These are phyloP conservation scores for Eucalyptus fibrosa DNA, from an alignment of 345 rosid genomes.

Conservation along the genomic window DNA sequence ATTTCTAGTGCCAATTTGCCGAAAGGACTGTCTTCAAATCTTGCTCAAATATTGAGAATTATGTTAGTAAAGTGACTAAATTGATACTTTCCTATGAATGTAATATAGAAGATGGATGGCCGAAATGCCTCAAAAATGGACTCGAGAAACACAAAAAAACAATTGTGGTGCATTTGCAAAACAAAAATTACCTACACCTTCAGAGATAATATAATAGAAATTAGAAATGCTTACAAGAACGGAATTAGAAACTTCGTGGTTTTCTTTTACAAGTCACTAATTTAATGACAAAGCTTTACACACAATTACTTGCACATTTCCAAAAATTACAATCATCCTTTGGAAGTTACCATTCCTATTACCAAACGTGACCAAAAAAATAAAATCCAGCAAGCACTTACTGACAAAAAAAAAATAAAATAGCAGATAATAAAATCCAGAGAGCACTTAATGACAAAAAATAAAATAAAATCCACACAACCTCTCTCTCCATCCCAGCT, in stretches of 20 bases:
- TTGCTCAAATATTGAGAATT: rapidly evolving
- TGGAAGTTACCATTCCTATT: neutral
- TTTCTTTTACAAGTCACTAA: neutral
- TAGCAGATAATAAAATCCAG: neutral
- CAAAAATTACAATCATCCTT: neutral
- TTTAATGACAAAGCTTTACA: neutral
- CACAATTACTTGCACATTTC: neutral
- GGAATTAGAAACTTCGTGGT: neutral
- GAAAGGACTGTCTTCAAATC: rapidly evolving
- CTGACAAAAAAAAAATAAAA: neutral
- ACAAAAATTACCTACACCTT: neutral
- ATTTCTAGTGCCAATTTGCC: neutral
- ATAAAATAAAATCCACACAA: neutral
- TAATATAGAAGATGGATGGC: neutral
- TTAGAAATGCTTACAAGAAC: rapidly evolving
- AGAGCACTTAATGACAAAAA: neutral
- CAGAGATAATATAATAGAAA: neutral
- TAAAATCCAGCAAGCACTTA: neutral
- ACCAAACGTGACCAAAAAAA: neutral
- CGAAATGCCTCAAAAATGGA: neutral
- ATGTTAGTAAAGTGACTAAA: neutral
- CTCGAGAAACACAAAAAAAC: neutral
- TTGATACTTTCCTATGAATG: neutral
- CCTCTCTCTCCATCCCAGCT: neutral
- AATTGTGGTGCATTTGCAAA: neutral